Evolutionary conservation across 2,329 filamentous ascomycete genomes (phyloP), one percentile per base, ranked within the genome.

Genomic region (Beauveria varroae): DNA sequence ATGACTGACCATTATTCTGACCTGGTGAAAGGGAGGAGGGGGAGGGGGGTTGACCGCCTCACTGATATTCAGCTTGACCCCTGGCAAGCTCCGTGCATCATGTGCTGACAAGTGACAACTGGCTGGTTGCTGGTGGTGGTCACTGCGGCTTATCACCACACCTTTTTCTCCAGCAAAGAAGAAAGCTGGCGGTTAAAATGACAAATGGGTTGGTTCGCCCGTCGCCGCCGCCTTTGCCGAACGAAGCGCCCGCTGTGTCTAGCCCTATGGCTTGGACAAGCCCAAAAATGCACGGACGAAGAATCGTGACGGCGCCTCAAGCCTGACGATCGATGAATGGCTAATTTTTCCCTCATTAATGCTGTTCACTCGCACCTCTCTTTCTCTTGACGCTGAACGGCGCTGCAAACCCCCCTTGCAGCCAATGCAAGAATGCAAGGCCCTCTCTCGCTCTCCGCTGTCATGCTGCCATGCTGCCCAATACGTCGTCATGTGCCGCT

Each of bases 401-500:
- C 28, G 22, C 37, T 47, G 7, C 41, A 50, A 41, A 34, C 47
- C 51, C 37, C 55, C 55, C 50, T 50, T 22, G 55, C 44, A 58
- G 55, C 20, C n/a, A 55, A 37, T 40, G 28, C 37, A 28, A 40
- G 26, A 22, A n/a, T 9, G 26, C 26, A 28, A 16, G 46, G 22
- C 44, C 24, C 46, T 28, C 49, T 37, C 34, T 37, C 26, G 16
- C 49, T 28, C 26, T 20, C 26, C 30, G 34, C 49, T 20, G 12
- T n/a, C 16, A 51, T 51, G 41, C 28, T 50, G 40, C 40, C 9
- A 1, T 55, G 55, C 14, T 58, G 55, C 55, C 55, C 55, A 58
- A 58, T 50, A 26, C 44, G 20, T 37, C 16, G 46, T 58, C 55
- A 58, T 58, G 55, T 58, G 55, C 22, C n/a, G 22, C 30, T 24